Evolutionary conservation across 768 basidiomycete genomes (phyloP), one percentile per base, ranked within the genome.

Genomic region (Tricholomella constricta): DNA sequence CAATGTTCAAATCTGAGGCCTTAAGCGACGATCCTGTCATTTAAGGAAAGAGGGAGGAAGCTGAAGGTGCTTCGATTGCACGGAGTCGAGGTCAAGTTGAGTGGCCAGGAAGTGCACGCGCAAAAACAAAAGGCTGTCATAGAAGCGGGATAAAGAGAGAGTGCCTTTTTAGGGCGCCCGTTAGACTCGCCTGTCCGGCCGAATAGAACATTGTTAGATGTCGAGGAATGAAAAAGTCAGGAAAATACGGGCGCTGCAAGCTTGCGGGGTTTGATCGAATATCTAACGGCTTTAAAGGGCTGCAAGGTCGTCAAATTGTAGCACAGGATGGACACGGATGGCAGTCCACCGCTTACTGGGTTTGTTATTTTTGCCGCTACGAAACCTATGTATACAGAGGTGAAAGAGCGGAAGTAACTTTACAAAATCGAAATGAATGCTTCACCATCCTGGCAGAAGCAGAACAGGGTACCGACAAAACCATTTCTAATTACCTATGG

Each of bases 381-480:
- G 15, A 25, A 41, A 43, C 22, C 12, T 32, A 34, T 35, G 19
- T 26, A 45, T 19, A 40, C 22, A 29, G 20, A 46, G 14, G 31
- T 11, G 42, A 46, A 55, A 1, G 48, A 55, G 22, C 41, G 49
- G 37, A 55, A 20, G 2, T 10, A 27, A 46, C 31, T 37, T 47
- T 27, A 44, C 17, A 48, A 32, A 41, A 29, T 40, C 38, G 6
- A n/a, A 27, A 29, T 19, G 9, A 27, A 36, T 27, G 34, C 22
- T 11, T 27, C 17, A 10, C 20, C 17, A 2, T 14, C 11, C 50
- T 59, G n/a, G n/a, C n/a, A 57, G 37, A 42, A 68, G 47, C 60
- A 66, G 54, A 62, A 73, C 8, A 67, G 50, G 3, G 71, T 72
- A 41, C 79, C 79, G 20, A 80, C 72, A 53, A 62, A 70, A 41